Base-by-base conservation (phyloP, 805 yeast species). In the Candida qinlingensis region DNA sequence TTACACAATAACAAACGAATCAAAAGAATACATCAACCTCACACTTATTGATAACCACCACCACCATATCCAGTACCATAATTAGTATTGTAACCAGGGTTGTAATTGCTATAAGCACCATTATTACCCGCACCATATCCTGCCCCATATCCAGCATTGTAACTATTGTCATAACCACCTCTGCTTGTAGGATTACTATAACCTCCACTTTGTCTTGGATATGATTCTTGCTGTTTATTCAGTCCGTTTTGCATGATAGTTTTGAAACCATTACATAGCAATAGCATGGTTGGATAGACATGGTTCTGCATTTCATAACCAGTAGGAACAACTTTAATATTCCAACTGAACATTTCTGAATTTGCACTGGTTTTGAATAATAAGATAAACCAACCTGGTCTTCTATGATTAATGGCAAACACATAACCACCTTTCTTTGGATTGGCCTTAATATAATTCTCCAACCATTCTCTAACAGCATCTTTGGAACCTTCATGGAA, bases 201-300 rank as follows among this genome's bases (percentile, higher is more conserved):
- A n/a, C 42, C 38, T 37, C 31, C 27, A 4, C 7, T 28, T 30
- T 40, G 5, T 19, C 25, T 13, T 27, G 25, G 40, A 33, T 41
- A 12, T 11, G 33, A 37, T 37, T 37, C 30, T 33, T 26, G 44
- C 13, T 36, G 44, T 29, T 43, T 42, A 19, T 30, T 47, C 26
- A 49, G 30, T 27, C 52, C 52, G 41, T 53, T 59, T 52, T 68
- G 72, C 51, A 74, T 55, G 46, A 74, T 54, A 12, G 83, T 85
- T 73, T 94, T 94, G 81, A 94, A 94, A 13, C 99, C 99, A 61
- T 94, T 94, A 71, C 96, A 87, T 59, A 94, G 75, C 49, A 85
- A 79, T 54, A 81, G 81, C 75, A 92, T 90, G 65, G 86, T 90
- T n/a, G 96, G 92, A 64, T 94, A 94, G 30, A 81, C 77, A 62